Evolutionary conservation across 2,329 filamentous ascomycete genomes (phyloP).

Genomic region (Ceratocystis variospora): DNA sequence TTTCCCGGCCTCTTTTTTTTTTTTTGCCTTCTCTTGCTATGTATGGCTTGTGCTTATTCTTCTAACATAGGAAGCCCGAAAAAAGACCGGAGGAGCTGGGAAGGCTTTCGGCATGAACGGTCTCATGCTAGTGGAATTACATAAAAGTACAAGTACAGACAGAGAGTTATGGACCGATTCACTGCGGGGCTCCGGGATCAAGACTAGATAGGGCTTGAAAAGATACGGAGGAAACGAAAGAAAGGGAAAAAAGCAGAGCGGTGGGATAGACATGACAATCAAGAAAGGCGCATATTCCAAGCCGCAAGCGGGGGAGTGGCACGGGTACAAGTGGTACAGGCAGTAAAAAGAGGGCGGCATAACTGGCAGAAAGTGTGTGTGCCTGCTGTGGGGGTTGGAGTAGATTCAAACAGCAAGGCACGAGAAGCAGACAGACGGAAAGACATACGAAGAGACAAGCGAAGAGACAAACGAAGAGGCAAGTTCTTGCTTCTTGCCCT

Average conservation of each 20-base stretch:
- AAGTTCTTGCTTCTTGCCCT: background rate
- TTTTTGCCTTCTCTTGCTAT: background rate
- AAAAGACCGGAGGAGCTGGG: slow-evolving; percentile 1
- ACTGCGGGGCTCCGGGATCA: background rate
- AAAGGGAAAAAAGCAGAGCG: background rate
- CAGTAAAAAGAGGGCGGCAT: background rate
- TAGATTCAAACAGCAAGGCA: background rate
- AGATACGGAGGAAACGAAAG: too few relatives aligned
- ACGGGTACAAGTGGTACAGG: background rate
- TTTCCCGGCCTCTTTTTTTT: slow-evolving; percentile 5
- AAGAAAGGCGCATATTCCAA: background rate
- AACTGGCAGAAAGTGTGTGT: background rate
- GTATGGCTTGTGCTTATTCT: background rate
- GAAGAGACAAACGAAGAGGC: background rate
- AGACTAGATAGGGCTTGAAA: background rate
- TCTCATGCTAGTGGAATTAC: background rate
- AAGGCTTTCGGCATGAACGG: background rate
- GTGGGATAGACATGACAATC: background rate
- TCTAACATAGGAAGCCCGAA: background rate
- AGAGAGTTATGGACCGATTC: background rate
- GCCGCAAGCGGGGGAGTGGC: background rate
- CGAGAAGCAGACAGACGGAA: background rate
- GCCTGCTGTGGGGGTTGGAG: background rate
- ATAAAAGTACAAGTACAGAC: background rate
- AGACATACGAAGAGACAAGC: background rate